These are phyloP conservation scores for Irpex sp. DNA, from an alignment of 1,284 basidiomycete genomes.

Conservation along the genomic window DNA sequence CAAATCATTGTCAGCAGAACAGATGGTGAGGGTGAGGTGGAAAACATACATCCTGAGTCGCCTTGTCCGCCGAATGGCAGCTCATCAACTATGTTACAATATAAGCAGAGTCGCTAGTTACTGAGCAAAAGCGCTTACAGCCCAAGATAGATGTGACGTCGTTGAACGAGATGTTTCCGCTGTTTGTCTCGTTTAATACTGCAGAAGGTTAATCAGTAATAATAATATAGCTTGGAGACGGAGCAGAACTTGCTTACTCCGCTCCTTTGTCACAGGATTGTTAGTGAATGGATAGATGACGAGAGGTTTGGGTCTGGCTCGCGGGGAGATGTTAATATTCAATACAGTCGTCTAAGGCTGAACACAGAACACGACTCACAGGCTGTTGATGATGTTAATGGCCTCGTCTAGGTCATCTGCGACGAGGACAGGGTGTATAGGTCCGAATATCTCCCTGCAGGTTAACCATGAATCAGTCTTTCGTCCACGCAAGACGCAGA, in stretches of 20 bases:
- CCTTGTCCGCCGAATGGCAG: constrained; percentile 12
- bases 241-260: constrained; percentile 27
- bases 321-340: background rate
- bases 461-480: background rate
- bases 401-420: constrained; percentile 50
- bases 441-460: constrained; percentile 63
- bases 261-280: constrained; percentile 33
- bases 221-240: constrained; percentile 14
- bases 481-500: background rate
- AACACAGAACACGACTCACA: constrained; percentile 27
- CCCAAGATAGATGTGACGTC: constrained; percentile 46
- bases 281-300: constrained; percentile 48
- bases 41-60: constrained; percentile 9
- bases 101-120: background rate
- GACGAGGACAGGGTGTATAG: constrained; percentile 60
- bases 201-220: constrained; percentile 1
- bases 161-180: constrained; percentile 51
- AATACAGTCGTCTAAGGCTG: background rate
- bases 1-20: background rate
- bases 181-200: constrained; percentile 46
- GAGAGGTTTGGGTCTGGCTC: constrained; percentile 39
- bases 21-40: background rate
- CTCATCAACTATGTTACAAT: constrained; percentile 3
- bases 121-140: constrained; percentile 19
- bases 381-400: constrained; percentile 43